Evolutionary conservation across 768 basidiomycete species (phyloP).

Genomic region (Melanogaster broomeanus): DNA sequence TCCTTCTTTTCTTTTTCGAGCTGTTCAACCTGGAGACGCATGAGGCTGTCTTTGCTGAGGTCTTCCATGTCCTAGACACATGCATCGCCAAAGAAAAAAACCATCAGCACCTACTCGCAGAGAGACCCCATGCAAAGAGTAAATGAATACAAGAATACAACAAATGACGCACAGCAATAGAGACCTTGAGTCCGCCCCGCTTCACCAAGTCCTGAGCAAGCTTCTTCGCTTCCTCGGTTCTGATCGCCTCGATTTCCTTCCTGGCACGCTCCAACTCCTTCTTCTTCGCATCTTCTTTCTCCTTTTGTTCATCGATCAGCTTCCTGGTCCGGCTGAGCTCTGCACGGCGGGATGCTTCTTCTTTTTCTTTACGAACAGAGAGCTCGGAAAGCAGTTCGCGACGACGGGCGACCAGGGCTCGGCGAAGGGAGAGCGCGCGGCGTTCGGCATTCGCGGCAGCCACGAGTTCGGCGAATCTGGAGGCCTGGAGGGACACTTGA

Average conservation of each 20-base stretch:
- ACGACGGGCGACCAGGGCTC: conserved; percentile 83
- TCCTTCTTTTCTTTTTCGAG: conserved; percentile 97
- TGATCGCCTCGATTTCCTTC: conserved; percentile 62
- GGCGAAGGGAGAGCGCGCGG: conserved; percentile 70
- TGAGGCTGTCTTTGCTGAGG: conserved; percentile 82
- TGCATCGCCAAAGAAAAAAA: conserved; percentile 1
- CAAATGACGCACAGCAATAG: conserved; percentile 58
- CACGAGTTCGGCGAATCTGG: conserved; percentile 61
- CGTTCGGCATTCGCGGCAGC: conserved; percentile 71
- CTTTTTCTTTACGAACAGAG: conserved; percentile 82
- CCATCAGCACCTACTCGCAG: background rate
- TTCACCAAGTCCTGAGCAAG: conserved; percentile 82
- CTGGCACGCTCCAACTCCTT: conserved; percentile 80
- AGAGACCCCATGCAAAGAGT: background rate
- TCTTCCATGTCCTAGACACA: conserved; percentile 70
- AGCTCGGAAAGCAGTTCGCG: conserved; percentile 85
- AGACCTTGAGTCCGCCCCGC: conserved; percentile 71
- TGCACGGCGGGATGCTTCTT: conserved; percentile 77
- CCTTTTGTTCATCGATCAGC: conserved; percentile 63
- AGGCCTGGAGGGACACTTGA: conserved; percentile 45
- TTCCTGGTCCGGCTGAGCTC: conserved; percentile 66
- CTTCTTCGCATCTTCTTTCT: conserved; percentile 58
- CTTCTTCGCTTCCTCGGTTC: conserved; percentile 78
- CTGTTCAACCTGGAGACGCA: conserved; percentile 90
- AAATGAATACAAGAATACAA: conserved; percentile 5